Evolutionary conservation across 2,329 filamentous ascomycete species (phyloP).

Genomic region (Ceratocystis destructans): DNA sequence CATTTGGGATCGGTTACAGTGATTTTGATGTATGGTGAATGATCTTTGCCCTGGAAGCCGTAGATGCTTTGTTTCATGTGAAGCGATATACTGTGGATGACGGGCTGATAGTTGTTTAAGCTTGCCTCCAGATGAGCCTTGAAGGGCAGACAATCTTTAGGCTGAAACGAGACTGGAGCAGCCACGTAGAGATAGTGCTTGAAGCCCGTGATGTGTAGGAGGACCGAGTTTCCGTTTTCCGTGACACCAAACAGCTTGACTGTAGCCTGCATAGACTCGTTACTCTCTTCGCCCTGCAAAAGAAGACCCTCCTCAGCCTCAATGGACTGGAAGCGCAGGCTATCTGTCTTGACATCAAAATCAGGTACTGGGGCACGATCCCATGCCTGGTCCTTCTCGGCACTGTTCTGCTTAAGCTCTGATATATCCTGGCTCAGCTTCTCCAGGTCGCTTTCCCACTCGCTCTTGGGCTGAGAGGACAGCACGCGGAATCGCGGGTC

Average conservation of each 20-base stretch:
- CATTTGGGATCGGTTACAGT: constrained; percentile 80
- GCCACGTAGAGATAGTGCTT: constrained; percentile 91
- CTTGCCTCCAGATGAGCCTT: constrained; percentile 67
- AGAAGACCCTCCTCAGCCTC: constrained; percentile 84
- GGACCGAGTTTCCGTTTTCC: constrained; percentile 67
- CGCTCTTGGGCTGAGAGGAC: constrained; percentile 73
- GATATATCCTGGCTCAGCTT: constrained; percentile 91
- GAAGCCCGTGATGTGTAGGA: constrained; percentile 91
- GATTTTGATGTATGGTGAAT: constrained; percentile 86
- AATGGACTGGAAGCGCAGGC: constrained; percentile 85
- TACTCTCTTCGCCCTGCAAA: constrained; percentile 41
- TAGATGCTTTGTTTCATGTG: constrained; percentile 82
- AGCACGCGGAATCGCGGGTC: constrained; percentile 44
- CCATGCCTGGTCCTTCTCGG: constrained; percentile 92
- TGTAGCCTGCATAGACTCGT: constrained; percentile 37
- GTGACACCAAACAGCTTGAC: constrained; percentile 93
- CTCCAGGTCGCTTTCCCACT: constrained; percentile 87
- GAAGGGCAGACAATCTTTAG: constrained; percentile 64
- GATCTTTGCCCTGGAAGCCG: constrained; percentile 83
- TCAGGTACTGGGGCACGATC: constrained; percentile 43
- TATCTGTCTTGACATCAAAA: constrained; percentile 46
- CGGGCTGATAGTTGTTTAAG: constrained; percentile 56
- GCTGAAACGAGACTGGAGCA: constrained; percentile 68
- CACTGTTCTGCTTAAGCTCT: constrained; percentile 69
- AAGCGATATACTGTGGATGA: constrained; percentile 69